Evolutionary conservation across 1,284 basidiomycete species (phyloP), one percentile per base, ranked within the genome.

Genomic region (Cystobasidiaceae sp.): DNA sequence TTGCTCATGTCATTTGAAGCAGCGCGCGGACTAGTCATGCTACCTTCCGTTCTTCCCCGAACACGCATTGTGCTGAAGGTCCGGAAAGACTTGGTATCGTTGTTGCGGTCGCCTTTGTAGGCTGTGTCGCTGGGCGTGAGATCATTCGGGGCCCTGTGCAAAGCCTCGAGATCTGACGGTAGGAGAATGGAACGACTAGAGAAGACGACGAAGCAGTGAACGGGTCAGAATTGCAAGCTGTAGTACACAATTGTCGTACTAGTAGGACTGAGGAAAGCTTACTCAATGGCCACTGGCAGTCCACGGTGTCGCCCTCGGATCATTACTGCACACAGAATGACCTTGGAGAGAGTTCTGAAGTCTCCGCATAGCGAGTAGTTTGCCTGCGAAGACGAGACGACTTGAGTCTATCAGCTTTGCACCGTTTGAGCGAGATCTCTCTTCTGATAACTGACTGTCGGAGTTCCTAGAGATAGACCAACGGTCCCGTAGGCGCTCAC

Each of bases 401-500:
- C 19, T 15, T 15, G 32, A 21, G n/a, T 50, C n/a, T 34, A 34
- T 33, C 8, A n/a, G 9, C 49, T 32, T 54, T n/a, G 7, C 15
- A 4, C 4, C 30, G 11, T 37, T 7, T 15, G 25, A 27, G 5
- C 43, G 32, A 56, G 4, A 7, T 2, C 3, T 21, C 3, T 2
- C 30, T 4, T 4, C 4, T 55, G 39, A 9, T 2, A 9, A 56
- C 74, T 75, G 63, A 81, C 81, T 78, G 84, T 79, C 0, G 86
- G 83, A 3, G 87, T 78, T 0, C 89, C 89, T 1, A 90, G 78
- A 74, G 86, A 91, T 3, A 96, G 81, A 0, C 92, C 93, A 28
- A 96, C 90, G 3, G 88, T 88, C 3, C 91, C 91, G 74, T 94
- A 96, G 0, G 91, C 93, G 17, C 90, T 93, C 6, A 91, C 88